phyloP scores from a whole-genome alignment of 2,329 filamentous ascomycete genomes.

The Trichoderma sp. region DNA sequence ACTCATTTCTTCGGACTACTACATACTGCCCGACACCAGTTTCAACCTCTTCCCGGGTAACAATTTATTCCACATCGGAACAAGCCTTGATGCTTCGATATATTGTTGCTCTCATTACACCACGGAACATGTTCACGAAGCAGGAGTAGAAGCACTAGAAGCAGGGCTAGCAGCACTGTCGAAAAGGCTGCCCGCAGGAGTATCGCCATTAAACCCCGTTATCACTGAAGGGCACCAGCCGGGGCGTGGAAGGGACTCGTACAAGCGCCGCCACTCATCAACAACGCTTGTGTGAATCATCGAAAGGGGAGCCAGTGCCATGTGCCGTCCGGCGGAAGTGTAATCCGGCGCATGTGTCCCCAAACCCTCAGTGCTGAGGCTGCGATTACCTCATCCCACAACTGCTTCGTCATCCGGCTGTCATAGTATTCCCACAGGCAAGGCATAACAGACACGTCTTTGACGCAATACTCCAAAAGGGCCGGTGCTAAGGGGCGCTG shows the following conservation, averaged over 20 bases:
- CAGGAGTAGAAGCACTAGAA: too few relatives aligned
- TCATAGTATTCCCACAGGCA: constrained; percentile 35
- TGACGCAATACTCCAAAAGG: constrained; percentile 47
- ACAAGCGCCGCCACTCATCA: too few relatives aligned
- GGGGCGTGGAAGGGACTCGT: too few relatives aligned
- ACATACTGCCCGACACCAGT: too few relatives aligned
- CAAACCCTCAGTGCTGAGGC: constrained; percentile 33
- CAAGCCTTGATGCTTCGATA: not conserved
- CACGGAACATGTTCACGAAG: too few relatives aligned
- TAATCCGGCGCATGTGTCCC: constrained; percentile 34
- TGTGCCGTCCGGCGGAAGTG: constrained; percentile 32
- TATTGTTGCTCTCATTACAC: not conserved
- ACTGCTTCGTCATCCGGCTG: constrained; percentile 24
- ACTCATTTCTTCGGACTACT: too few relatives aligned
- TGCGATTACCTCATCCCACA: constrained; percentile 29
- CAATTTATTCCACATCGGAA: not conserved
- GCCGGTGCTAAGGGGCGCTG: constrained; percentile 43
- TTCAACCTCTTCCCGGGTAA: not conserved
- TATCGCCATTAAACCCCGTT: too few relatives aligned
- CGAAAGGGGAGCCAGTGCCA: constrained; percentile 31
- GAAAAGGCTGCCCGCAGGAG: too few relatives aligned
- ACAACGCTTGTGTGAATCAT: too few relatives aligned
- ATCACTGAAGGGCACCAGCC: too few relatives aligned
- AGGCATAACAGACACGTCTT: constrained; percentile 48
- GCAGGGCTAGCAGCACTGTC: too few relatives aligned